phyloP scores from a whole-genome alignment of 2,329 filamentous ascomycete species.

The Calonectria montana region DNA sequence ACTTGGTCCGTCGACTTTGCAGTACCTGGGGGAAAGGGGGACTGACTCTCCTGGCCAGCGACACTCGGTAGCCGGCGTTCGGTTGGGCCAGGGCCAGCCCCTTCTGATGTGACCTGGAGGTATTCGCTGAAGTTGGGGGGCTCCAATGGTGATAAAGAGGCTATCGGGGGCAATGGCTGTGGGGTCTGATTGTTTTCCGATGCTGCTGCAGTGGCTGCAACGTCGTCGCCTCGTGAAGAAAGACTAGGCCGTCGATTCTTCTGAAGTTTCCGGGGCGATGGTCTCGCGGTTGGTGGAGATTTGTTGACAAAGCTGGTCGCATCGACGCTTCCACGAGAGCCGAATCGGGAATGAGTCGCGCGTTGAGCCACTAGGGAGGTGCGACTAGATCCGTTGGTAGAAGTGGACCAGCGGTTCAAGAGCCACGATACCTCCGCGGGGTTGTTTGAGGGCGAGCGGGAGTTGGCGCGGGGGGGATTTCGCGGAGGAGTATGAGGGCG shows the following conservation, averaged over 20 bases:
- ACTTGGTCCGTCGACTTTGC: slow-evolving; percentile 29
- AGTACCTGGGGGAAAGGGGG: slow-evolving; percentile 33
- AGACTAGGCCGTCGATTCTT: slow-evolving; percentile 49
- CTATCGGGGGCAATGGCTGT: slow-evolving; percentile 40
- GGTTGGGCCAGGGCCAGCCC: slow-evolving; percentile 43
- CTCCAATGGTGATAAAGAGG: slow-evolving; percentile 40
- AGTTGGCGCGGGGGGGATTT: slow-evolving; percentile 19
- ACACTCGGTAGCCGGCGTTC: slow-evolving; percentile 37
- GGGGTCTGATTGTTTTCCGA: slow-evolving; percentile 29
- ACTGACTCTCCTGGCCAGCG: slow-evolving; percentile 44
- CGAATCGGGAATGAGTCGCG: slow-evolving; percentile 48
- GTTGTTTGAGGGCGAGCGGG: slow-evolving; percentile 47
- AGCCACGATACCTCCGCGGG: slow-evolving; percentile 57
- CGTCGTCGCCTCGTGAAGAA: slow-evolving; percentile 32
- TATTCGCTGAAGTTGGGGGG: slow-evolving; percentile 35
- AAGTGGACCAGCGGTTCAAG: slow-evolving; percentile 65
- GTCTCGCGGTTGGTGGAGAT: slow-evolving; percentile 44
- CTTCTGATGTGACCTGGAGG: slow-evolving; percentile 34
- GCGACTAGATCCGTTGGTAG: slow-evolving; percentile 63
- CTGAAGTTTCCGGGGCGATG: slow-evolving; percentile 52
- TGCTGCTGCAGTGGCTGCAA: slow-evolving; percentile 9
- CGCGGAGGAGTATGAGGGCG: slow-evolving; percentile 32
- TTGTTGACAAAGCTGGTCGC: slow-evolving; percentile 48
- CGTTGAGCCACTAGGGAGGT: slow-evolving; percentile 50
- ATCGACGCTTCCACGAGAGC: slow-evolving; percentile 59